These are phyloP conservation scores for Aspergillus taichungensis DNA, from an alignment of 495 filamentous ascomycete species.

Conservation along the genomic window DNA sequence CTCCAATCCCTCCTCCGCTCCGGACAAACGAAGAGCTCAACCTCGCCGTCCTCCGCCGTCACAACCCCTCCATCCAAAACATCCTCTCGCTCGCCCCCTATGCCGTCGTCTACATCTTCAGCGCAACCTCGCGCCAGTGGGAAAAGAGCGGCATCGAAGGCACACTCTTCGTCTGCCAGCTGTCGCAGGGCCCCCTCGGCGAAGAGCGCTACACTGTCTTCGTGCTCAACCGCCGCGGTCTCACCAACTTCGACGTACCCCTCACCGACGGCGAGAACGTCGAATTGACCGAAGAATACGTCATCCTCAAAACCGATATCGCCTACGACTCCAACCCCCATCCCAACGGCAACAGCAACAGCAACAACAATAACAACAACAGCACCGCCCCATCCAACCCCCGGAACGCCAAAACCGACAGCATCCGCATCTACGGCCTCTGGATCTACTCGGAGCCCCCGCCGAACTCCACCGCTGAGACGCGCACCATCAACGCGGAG, in stretches of 20 bases:
- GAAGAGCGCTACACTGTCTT: conserved; percentile 50
- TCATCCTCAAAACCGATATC: conserved; percentile 44
- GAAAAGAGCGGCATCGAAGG: conserved; percentile 73
- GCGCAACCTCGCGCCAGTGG: conserved; percentile 52
- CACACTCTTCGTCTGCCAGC: conserved; percentile 70
- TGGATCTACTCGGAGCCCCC: conserved; percentile 57
- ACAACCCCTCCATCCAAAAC: conserved; percentile 55
- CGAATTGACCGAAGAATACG: conserved; percentile 51
- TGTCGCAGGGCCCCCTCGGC: conserved; percentile 32
- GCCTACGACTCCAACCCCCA: conserved; percentile 3
- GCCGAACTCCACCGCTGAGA: conserved; percentile 45
- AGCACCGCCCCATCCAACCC: background rate
- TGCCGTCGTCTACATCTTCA: conserved; percentile 71
- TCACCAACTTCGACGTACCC: conserved; percentile 49
- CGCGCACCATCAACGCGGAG: conserved; percentile 39
- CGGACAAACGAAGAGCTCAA: conserved; percentile 77
- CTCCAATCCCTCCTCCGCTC: conserved; percentile 31
- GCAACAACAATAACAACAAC: conserved; percentile 1
- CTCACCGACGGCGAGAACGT: conserved; percentile 45
- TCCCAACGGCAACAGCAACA: background rate
- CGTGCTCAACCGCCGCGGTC: conserved; percentile 51
- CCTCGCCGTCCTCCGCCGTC: conserved; percentile 65
- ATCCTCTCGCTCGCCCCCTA: conserved; percentile 72
- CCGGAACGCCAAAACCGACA: background rate
- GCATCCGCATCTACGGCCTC: conserved; percentile 44